Evolutionary conservation across 208 protist genomes (phyloP).

Genomic region (Porcisia hertigi): DNA sequence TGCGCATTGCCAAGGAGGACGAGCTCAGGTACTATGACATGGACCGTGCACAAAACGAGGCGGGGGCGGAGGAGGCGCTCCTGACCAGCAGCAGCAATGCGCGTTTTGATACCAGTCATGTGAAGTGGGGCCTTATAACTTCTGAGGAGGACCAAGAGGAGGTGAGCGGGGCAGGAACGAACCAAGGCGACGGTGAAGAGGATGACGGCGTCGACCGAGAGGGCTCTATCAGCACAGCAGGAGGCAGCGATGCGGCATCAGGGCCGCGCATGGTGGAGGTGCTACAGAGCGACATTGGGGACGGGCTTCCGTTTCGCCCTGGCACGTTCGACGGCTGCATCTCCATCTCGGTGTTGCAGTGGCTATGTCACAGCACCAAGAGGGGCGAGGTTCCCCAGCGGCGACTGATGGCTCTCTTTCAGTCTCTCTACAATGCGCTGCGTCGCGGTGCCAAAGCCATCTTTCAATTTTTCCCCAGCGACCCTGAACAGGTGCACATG

Average conservation of each 20-base stretch:
- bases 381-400: conserved; percentile 91
- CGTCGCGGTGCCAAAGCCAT: conserved; percentile 92
- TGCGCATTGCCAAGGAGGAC: conserved; percentile 84
- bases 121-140: conserved; percentile 74
- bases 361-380: conserved; percentile 98
- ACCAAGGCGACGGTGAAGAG: conserved; percentile 17
- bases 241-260: background rate
- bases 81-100: conserved; percentile 30
- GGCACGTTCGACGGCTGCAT: conserved; percentile 98
- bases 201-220: conserved; percentile 9
- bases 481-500: conserved; percentile 94
- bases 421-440: conserved; percentile 96
- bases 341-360: conserved; percentile 98
- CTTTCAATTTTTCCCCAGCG: conserved; percentile 98
- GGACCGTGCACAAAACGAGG: conserved; percentile 18
- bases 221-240: background rate
- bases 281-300: conserved; percentile 93
- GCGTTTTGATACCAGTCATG: conserved; percentile 57
- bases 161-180: conserved; percentile 21
- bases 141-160: conserved; percentile 47
- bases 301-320: conserved; percentile 96
- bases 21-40: conserved; percentile 59
- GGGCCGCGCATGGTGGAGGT: conserved; percentile 86
- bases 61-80: conserved; percentile 19
- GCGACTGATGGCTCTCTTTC: conserved; percentile 96